Conservation (phyloP, 2,329 filamentous ascomycete genomes). For the Colletotrichum siamense region DNA sequence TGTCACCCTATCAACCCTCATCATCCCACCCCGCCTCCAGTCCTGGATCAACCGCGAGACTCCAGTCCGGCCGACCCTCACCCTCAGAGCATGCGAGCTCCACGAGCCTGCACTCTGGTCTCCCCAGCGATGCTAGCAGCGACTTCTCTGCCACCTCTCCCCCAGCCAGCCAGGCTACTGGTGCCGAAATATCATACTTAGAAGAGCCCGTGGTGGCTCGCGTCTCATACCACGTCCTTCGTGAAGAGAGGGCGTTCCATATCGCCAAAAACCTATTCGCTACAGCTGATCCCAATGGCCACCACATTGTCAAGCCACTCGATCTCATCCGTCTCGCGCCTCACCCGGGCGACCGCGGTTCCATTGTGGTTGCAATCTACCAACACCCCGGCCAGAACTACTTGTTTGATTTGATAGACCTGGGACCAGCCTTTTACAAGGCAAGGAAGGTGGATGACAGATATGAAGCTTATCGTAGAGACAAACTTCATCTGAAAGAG, state of each 20-base stretch:
- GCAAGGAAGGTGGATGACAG: constrained; percentile 57
- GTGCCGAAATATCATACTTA: constrained; percentile 56
- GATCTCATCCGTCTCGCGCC: constrained; percentile 77
- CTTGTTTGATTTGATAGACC: constrained; percentile 72
- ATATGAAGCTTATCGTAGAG: constrained; percentile 49
- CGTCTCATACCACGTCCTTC: constrained; percentile 80
- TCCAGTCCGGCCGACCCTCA: constrained; percentile 48
- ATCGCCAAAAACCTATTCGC: constrained; percentile 76
- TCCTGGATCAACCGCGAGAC: constrained; percentile 46
- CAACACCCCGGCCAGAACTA: constrained; percentile 79
- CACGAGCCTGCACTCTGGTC: constrained; percentile 32
- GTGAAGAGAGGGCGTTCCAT: constrained; percentile 87
- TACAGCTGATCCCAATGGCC: constrained; percentile 73
- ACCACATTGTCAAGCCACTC: constrained; percentile 81
- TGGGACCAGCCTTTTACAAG: constrained; percentile 78
- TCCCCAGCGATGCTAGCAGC: constrained; percentile 42
- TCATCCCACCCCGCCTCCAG: constrained; percentile 46
- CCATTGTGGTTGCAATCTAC: constrained; percentile 82
- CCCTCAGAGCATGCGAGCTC: constrained; percentile 45
- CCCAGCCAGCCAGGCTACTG: constrained; percentile 35
- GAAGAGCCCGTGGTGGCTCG: constrained; percentile 78
- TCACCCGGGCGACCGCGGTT: constrained; percentile 70
- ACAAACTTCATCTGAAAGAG: constrained; percentile 55
- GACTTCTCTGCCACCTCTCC: constrained; percentile 43
- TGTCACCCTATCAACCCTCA: constrained; percentile 54